These are phyloP conservation scores for Furcasterigmium furcatum DNA, from an alignment of 2,329 filamentous ascomycete species.

Conservation along the genomic window DNA sequence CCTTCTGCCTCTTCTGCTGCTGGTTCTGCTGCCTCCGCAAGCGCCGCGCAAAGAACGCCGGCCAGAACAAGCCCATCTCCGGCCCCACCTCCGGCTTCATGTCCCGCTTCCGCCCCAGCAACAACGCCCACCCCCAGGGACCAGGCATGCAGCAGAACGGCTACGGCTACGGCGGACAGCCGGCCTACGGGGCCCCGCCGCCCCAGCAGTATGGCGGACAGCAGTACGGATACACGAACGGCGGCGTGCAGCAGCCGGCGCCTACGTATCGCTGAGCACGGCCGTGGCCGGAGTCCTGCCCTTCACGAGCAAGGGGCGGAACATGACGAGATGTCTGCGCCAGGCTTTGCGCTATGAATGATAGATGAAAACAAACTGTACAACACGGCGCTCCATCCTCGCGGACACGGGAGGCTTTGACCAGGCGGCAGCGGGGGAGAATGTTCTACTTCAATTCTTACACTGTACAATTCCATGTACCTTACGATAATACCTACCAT, in stretches of 20 bases:
- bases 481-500: too few species aligned
- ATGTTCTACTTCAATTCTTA: too few species aligned
- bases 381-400: too few species aligned
- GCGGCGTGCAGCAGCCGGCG: neutral
- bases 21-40: conserved; percentile 14
- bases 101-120: neutral
- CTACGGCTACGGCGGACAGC: neutral
- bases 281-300: too few species aligned
- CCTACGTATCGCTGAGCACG: neutral
- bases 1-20: conserved; percentile 11
- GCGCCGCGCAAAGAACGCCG: neutral
- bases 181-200: neutral
- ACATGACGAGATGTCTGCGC: too few species aligned
- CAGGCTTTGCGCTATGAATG: too few species aligned
- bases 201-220: neutral
- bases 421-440: too few species aligned
- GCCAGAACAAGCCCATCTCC: neutral
- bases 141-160: conserved; percentile 1
- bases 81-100: neutral
- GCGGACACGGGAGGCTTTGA: too few species aligned
- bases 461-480: too few species aligned
- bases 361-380: too few species aligned
- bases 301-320: too few species aligned
- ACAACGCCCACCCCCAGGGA: neutral
- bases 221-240: neutral